Conservation (phyloP, 2,329 filamentous ascomycete species). For the Fusarium dlaminii region DNA sequence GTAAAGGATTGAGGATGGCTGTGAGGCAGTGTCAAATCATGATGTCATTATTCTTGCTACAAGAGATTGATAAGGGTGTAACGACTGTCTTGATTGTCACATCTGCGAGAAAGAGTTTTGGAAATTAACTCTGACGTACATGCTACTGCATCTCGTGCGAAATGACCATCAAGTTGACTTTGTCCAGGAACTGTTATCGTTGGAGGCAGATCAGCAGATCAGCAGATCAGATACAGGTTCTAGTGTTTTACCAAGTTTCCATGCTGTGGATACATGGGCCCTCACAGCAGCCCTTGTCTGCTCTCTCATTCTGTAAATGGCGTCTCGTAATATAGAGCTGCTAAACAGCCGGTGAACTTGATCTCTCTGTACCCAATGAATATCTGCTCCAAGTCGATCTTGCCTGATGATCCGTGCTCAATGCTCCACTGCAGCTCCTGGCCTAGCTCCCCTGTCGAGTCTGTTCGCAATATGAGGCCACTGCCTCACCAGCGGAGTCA, state of each 20-base stretch:
- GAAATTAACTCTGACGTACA: too few species aligned
- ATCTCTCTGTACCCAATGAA: background rate
- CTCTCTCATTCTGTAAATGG: fast-evolving
- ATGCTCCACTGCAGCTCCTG: fast-evolving
- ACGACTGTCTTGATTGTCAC: background rate
- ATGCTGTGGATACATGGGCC: background rate
- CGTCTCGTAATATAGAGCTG: background rate
- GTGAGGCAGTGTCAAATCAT: too few species aligned
- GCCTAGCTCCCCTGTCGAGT: background rate
- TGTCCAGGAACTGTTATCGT: background rate
- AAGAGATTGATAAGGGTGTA: background rate
- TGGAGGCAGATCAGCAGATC: background rate
- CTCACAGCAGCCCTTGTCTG: background rate
- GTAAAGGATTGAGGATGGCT: background rate
- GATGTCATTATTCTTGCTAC: background rate
- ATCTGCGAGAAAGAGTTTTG: background rate
- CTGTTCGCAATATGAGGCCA: fast-evolving
- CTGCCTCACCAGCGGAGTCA: background rate
- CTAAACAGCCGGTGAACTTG: background rate
- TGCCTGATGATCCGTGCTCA: background rate
- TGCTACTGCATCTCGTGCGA: too few species aligned
- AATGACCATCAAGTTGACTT: background rate
- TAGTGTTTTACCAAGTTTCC: background rate
- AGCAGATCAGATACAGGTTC: background rate
- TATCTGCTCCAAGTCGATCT: background rate